A percentile compares a stretch with the other conserved stretches of the same genome.
Conservation (phyloP, 2,329 filamentous ascomycete species). For the Hymenoscyphus fructigenus region DNA sequence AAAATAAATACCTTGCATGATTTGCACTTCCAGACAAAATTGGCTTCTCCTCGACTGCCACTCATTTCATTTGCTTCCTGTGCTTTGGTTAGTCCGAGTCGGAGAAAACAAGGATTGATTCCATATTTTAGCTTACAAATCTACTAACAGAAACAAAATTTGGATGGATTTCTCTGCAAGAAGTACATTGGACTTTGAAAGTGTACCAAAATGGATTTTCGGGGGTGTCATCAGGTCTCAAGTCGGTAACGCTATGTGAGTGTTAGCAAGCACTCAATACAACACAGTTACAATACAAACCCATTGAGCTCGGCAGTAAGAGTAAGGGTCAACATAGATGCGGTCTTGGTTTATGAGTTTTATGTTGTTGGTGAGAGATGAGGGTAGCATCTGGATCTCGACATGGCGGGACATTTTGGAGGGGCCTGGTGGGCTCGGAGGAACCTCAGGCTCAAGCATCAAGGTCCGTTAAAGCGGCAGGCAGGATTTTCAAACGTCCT, state of each 20-base stretch:
- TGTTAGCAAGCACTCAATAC: not conserved
- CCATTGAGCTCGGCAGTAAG: constrained; percentile 69
- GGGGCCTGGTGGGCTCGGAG: not conserved
- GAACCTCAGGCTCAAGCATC: not conserved
- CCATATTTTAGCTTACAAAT: constrained; percentile 57
- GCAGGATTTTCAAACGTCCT: not conserved
- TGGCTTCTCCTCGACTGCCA: constrained; percentile 90
- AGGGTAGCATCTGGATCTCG: not conserved
- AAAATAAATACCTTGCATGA: constrained; percentile 82
- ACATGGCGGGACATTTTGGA: constrained; percentile 1
- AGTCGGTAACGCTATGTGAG: constrained; percentile 73
- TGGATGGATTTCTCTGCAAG: constrained; percentile 84
- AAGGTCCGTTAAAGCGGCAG: constrained; percentile 11
- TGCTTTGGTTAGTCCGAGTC: constrained; percentile 7
- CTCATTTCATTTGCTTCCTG: constrained; percentile 90
- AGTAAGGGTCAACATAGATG: constrained; percentile 60
- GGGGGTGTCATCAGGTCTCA: constrained; percentile 78
- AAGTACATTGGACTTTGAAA: constrained; percentile 98
- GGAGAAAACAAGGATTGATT: not conserved
- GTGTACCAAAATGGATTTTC: constrained; percentile 92
- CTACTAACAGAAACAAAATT: constrained; percentile 86
- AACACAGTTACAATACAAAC: constrained; percentile 43
- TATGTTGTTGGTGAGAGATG: constrained; percentile 1
- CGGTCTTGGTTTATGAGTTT: not conserved
- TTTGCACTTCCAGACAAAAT: constrained; percentile 99